Base-by-base conservation (phyloP, 768 basidiomycete genomes). In the Udeniomyces megalosporus region DNA sequence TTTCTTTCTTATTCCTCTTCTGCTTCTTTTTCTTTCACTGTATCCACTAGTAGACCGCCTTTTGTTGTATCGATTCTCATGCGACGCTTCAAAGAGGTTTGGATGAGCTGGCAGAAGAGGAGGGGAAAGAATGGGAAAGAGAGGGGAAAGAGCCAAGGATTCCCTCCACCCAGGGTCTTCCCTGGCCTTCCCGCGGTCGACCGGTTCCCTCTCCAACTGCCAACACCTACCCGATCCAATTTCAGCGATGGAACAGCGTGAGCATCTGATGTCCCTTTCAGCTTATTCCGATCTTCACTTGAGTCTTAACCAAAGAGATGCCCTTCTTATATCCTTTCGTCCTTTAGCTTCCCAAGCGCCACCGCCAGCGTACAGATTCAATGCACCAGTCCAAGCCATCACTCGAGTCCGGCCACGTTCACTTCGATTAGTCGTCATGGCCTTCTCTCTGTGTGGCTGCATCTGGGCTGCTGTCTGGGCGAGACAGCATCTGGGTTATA, bases 381-480 rank as follows among this genome's bases (percentile, higher is more conserved):
- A 46, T 44, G 55, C 1, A 38, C 55, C 6, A 57, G 44, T 20
- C 29, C 35, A 28, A 45, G n/a, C 55, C 1, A 17, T 57, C 0
- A 46, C 42, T 44, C 55, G 55, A 22, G 42, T 29, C 3, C n/a
- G 46, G 1, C 55, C 55, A 15, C 22, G 55, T 2, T 57, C 55
- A 7, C 24, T 57, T 1, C 55, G 55, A 0, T 10, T 57, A 14
- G 44, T 46, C 4, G 35, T 57, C 24, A 24, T 46, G 14, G 38
- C 12, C 15, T 32, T 57, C 26, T 38, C 55, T 10, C 22, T 54
- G 17, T 20, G 14, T 4, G 60, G 52, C 4, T 34, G n/a, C 8
- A 55, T 55, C 52, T 61, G 52, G 52, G 17, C 45, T 3, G 29
- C 45, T 34, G 46, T 54, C 1, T 54, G 51, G 52, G 60, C 51